These are phyloP conservation scores for Mycosphaerella arachidis DNA, from an alignment of 2,329 filamentous ascomycete genomes.

Conservation along the genomic window DNA sequence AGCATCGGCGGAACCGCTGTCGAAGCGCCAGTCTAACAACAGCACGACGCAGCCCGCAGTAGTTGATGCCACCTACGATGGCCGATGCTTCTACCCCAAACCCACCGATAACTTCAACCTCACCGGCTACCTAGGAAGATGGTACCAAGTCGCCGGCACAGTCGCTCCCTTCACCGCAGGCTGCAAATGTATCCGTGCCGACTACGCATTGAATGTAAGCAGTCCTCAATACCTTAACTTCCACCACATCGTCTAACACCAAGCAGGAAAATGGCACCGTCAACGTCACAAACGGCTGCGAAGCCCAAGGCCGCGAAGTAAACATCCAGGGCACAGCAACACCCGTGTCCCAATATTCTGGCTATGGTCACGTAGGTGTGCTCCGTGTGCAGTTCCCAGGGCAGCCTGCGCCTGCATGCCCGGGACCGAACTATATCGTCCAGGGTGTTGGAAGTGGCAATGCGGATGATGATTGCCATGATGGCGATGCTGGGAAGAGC, in stretches of 20 bases:
- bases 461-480: background rate
- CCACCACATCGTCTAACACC: no score
- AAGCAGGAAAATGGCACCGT: slow-evolving; percentile 20
- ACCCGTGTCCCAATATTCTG: slow-evolving; percentile 11
- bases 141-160: slow-evolving; percentile 23
- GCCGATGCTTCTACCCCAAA: slow-evolving; percentile 22
- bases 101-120: slow-evolving; percentile 17
- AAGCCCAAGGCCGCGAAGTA: slow-evolving; percentile 8
- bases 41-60: background rate
- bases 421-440: slow-evolving; percentile 19
- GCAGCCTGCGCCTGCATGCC: slow-evolving; percentile 17
- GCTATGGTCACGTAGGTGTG: slow-evolving; percentile 18
- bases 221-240: background rate
- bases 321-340: slow-evolving; percentile 20
- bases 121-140: slow-evolving; percentile 20
- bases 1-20: background rate
- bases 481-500: slow-evolving; percentile 6
- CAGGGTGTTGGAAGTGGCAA: slow-evolving; percentile 7
- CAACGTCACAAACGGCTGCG: slow-evolving; percentile 19
- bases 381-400: slow-evolving; percentile 19
- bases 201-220: slow-evolving; percentile 18
- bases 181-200: slow-evolving; percentile 21
- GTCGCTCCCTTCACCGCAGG: slow-evolving; percentile 16
- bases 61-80: slow-evolving; percentile 15
- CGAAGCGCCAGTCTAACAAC: background rate